A percentile compares a stretch with the other conserved stretches of the same genome.
Conservation (phyloP, 2,329 filamentous ascomycete species). For the Fusarium succisae region DNA sequence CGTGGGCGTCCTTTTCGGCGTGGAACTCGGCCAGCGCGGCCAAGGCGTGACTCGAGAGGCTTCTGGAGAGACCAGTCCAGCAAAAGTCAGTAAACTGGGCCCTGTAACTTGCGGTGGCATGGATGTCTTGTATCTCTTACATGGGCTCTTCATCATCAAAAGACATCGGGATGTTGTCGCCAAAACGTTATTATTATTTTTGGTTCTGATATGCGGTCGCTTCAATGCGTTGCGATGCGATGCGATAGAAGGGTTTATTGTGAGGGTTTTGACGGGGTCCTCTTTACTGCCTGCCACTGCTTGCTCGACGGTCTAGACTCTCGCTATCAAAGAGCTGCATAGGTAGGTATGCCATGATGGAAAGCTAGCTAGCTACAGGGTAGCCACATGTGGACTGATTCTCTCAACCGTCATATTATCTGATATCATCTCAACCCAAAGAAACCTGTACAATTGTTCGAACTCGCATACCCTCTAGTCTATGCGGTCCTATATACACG, state of each 20-base stretch:
- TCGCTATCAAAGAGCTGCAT: not conserved
- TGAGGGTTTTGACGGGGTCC: constrained; percentile 28
- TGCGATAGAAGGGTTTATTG: constrained; percentile 17
- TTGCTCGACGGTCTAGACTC: constrained; percentile 8
- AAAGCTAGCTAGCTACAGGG: constrained; percentile 27
- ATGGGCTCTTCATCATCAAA: constrained; percentile 59
- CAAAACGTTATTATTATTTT: not conserved
- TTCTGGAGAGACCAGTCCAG: constrained; percentile 37
- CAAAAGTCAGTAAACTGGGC: constrained; percentile 14
- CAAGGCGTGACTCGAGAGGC: constrained; percentile 72
- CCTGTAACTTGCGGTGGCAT: not conserved
- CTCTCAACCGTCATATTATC: not conserved
- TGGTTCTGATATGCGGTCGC: not conserved
- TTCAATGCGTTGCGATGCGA: not conserved
- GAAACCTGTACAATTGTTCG: constrained; percentile 45
- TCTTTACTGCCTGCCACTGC: not conserved
- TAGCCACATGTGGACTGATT: constrained; percentile 3
- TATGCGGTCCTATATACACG: constrained; percentile 47
- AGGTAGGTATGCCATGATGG: not conserved
- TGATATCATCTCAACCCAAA: constrained; percentile 32
- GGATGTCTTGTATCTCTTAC: constrained; percentile 43
- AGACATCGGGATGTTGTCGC: constrained; percentile 35
- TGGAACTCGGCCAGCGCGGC: constrained; percentile 79
- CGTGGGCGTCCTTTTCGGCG: constrained; percentile 72
- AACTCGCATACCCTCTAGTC: constrained; percentile 43